These are phyloP conservation scores for Fomitopsis betulina DNA, from an alignment of 1,284 basidiomycete species.

Conservation along the genomic window DNA sequence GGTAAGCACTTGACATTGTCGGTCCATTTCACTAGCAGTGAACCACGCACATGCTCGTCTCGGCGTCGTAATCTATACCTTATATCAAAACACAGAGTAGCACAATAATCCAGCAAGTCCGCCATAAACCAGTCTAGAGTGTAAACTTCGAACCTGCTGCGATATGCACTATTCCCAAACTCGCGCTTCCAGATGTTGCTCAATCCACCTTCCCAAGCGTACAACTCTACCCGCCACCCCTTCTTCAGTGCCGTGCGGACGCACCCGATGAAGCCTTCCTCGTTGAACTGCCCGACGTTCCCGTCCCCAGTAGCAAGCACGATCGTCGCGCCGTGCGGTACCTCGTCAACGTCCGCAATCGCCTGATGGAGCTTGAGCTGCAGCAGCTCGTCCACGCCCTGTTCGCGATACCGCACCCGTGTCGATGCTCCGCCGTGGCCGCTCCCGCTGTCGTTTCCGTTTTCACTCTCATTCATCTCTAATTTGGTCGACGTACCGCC, in stretches of 20 bases:
- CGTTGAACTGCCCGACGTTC: constrained; percentile 83
- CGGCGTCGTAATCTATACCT: no score
- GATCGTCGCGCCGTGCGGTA: constrained; percentile 64
- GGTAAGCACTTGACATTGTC: no score
- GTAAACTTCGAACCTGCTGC: constrained; percentile 25
- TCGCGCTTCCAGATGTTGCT: constrained; percentile 68
- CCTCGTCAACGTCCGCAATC: constrained; percentile 62
- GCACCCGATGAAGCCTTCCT: constrained; percentile 82
- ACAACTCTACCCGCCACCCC: constrained; percentile 86
- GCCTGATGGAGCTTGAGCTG: constrained; percentile 86
- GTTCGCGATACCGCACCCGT: constrained; percentile 65
- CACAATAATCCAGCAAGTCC: constrained; percentile 31
- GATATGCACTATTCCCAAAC: constrained; percentile 45
- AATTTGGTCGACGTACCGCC: constrained; percentile 22
- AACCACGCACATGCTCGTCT: no score
- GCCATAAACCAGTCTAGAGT: constrained; percentile 27
- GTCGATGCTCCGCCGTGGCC: constrained; percentile 5
- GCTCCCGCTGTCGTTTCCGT: not conserved
- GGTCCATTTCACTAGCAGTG: no score
- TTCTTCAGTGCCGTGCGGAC: constrained; percentile 77
- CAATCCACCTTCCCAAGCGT: constrained; percentile 78
- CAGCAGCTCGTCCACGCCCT: constrained; percentile 84
- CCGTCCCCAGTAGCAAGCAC: constrained; percentile 89
- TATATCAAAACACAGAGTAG: no score
- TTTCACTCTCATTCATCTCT: constrained; percentile 13